Evolutionary conservation across 176 grass and related monocot genomes (phyloP), one percentile per base, ranked within the genome.

Genomic region (Cocos nucifera): DNA sequence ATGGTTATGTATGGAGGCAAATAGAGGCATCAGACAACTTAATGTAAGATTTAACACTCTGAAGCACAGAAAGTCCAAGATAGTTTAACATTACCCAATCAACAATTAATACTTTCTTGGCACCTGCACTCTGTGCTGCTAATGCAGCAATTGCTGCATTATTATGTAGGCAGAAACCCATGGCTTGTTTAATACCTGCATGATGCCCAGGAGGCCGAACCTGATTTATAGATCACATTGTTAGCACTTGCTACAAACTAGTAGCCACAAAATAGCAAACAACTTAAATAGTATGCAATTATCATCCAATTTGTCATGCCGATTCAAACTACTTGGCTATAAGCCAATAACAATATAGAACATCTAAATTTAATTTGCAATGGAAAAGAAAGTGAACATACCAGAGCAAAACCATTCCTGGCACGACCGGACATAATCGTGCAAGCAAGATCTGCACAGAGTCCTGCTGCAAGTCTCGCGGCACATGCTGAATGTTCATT

Each of bases 91-190:
- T 78, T 97, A 97, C 92, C 92, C 92, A 97, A 52, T 97, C 92
- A 79, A 97, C 87, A 85, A 97, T 97, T 58, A 97, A 78, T 58
- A 97, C 76, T 83, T 90, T 97, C 72, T 83, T 87, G 64, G 92
- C 92, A 69, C 92, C 87, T 49, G 92, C 92, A 80, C 70, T 86
- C 75, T 88, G 79, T 56, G 87, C 87, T 78, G 92, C 92, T 78
- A 90, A 79, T 70, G 87, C 81, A 59, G 92, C 87, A 69, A 97
- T 78, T 67, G 92, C 92, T 63, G 81, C 87, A 73, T 91, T 97
- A 61, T 97, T 97, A 67, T 97, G 92, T 66, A 97, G 83, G 79
- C 92, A 97, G 78, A 97, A 97, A 12, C 92, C 92, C 87, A 97
- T 97, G 81, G 92, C 83, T 73, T 97, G 87, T 60, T 79, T 77